Conservation (phyloP, 768 basidiomycete species). For the Mycena capillaripes region DNA sequence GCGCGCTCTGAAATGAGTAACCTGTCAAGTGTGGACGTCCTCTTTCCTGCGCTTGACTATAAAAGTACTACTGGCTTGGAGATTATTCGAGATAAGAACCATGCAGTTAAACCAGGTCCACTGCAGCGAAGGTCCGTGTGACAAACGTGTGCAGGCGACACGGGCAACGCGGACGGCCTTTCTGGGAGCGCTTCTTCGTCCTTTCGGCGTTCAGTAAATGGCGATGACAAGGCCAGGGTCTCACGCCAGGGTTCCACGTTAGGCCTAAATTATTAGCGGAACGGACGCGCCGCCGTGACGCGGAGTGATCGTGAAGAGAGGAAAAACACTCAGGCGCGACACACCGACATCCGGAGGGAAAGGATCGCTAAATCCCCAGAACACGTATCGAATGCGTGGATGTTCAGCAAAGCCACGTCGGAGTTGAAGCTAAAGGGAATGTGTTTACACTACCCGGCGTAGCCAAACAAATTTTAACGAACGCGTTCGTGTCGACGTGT, state of each 20-base stretch:
- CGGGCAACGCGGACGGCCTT: too few species aligned
- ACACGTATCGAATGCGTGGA: neutral
- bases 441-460: neutral
- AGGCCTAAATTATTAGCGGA: neutral
- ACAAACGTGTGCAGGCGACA: too few species aligned
- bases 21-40: too few species aligned
- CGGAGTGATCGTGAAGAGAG: neutral
- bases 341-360: too few species aligned
- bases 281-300: too few species aligned
- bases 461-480: conserved; percentile 25
- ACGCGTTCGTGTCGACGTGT: conserved; percentile 43
- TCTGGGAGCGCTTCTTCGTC: neutral
- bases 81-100: too few species aligned
- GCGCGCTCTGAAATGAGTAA: too few species aligned
- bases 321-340: neutral
- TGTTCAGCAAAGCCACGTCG: neutral
- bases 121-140: too few species aligned
- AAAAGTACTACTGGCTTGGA: neutral
- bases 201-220: neutral
- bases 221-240: too few species aligned
- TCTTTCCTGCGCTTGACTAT: neutral
- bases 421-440: neutral
- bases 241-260: too few species aligned
- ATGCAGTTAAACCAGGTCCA: too few species aligned
- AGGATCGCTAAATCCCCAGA: neutral